Conservation (phyloP, 805 yeast genomes). For the Cyberlindnera americana region DNA sequence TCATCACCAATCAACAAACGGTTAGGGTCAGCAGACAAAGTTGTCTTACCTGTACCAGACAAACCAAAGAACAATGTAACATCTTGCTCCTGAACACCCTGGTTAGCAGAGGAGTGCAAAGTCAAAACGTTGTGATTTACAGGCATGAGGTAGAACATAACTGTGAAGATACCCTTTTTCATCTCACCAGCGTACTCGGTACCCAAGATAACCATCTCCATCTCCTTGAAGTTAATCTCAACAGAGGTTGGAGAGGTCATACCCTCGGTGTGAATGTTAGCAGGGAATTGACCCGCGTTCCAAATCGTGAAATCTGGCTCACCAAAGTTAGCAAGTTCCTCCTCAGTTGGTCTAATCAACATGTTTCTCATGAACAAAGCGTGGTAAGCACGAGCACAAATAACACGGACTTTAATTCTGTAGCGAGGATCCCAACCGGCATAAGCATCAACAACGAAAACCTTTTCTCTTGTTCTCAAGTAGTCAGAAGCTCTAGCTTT, state of each 20-base stretch:
- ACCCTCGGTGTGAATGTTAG: constrained; percentile 92
- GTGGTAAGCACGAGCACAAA: constrained; percentile 98
- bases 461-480: constrained; percentile 90
- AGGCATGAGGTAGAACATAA: constrained; percentile 98
- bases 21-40: constrained; percentile 93
- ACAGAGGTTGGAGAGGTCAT: constrained; percentile 96
- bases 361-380: constrained; percentile 97
- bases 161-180: constrained; percentile 99
- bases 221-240: constrained; percentile 92
- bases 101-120: constrained; percentile 92
- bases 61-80: constrained; percentile 95
- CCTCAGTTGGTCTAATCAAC: constrained; percentile 91
- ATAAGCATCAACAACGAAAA: constrained; percentile 91
- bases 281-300: constrained; percentile 99
- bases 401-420: constrained; percentile 91
- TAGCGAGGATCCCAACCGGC: constrained; percentile 99
- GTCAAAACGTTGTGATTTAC: constrained; percentile 87
- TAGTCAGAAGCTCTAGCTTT: constrained; percentile 96
- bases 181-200: constrained; percentile 99
- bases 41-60: constrained; percentile 98
- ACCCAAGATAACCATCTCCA: constrained; percentile 99
- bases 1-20: constrained; percentile 96
- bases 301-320: constrained; percentile 98
- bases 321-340: constrained; percentile 85
- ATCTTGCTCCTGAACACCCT: constrained; percentile 76